These are phyloP conservation scores for Penicillium robsamsonii DNA, from an alignment of 495 filamentous ascomycete species.

Conservation along the genomic window DNA sequence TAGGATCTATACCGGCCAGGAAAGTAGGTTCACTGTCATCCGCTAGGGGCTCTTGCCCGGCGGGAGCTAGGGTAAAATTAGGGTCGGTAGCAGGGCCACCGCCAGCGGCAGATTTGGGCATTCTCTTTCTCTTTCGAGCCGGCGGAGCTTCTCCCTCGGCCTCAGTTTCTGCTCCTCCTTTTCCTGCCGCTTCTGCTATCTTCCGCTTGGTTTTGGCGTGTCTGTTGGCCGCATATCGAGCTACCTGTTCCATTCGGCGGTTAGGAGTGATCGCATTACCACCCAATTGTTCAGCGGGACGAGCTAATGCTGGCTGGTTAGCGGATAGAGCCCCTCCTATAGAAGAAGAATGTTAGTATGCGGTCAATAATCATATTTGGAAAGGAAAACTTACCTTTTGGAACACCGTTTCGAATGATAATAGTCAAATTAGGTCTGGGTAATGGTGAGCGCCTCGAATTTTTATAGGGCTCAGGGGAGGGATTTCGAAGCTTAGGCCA, in stretches of 20 bases:
- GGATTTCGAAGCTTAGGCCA: neutral
- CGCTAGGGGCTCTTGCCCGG: neutral
- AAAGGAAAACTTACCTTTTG: neutral
- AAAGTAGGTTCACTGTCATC: neutral
- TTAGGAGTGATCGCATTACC: neutral
- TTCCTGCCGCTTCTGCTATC: neutral
- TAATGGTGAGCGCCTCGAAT: neutral
- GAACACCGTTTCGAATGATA: neutral
- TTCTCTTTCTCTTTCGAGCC: neutral
- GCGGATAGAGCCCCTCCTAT: neutral
- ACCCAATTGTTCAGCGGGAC: neutral
- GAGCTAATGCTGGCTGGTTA: neutral
- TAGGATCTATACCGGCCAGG: neutral
- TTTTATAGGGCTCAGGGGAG: neutral
- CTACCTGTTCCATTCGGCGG: neutral
- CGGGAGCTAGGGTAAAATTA: neutral
- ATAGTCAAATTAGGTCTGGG: conserved; percentile 11
- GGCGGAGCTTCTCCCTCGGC: neutral
- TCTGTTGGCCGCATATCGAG: neutral
- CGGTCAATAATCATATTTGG: neutral
- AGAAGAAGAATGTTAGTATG: neutral
- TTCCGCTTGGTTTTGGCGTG: neutral
- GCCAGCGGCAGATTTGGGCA: neutral
- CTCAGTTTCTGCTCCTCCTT: neutral
- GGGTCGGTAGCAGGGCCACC: no score